Base-by-base conservation (phyloP, 1,284 basidiomycete species). In the Apiotrichum mycotoxinovorans region DNA sequence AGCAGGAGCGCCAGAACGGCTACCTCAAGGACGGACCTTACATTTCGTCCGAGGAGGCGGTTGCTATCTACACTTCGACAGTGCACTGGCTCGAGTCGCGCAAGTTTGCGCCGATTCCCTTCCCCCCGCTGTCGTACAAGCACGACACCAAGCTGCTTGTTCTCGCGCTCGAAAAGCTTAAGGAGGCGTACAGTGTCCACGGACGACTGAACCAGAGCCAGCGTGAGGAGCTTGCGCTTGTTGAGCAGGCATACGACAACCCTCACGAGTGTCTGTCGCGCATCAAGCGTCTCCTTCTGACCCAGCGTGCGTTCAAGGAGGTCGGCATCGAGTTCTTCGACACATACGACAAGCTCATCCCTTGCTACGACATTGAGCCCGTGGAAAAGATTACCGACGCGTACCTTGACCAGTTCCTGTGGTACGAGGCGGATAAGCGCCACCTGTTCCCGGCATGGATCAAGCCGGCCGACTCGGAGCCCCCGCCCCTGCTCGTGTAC, bases 341-440 rank as follows among this genome's bases (percentile, higher is more conserved):
- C 70, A 94, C 91, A 0, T 95, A 98, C 71, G 93, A 96, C 81
- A 96, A 94, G 77, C 85, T 97, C 66, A 96, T 97, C 68, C 93
- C 93, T 23, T 95, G 91, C 73, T 97, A 98, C 74, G 94, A 97
- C 70, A 96, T 98, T 62, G 93, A 97, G 74, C 93, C 94, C 0
- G 91, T 98, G 23, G 94, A 98, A 80, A 97, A 98, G 84, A 95
- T 97, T 62, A 97, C 92, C 23, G 94, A 96, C 75, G 93, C 93
- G 25, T 96, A 96, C 74, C 84, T 96, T 43, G 89, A 93, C 71
- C 89, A 92, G 77, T 92, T 91, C 83, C 64, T 74, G 51, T 73
- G 73, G 66, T 80, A 73, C 66, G 87, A 87, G 77, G 91, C 91
- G n/a, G 94, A 97, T 79, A 97, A 97, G 78, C 88, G 94, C 68